Percentiles rank a stretch among this genome's conserved stretches.
These are phyloP conservation scores for Aaosphaeria arxii DNA, from an alignment of 2,329 filamentous ascomycete species.

Conservation along the genomic window DNA sequence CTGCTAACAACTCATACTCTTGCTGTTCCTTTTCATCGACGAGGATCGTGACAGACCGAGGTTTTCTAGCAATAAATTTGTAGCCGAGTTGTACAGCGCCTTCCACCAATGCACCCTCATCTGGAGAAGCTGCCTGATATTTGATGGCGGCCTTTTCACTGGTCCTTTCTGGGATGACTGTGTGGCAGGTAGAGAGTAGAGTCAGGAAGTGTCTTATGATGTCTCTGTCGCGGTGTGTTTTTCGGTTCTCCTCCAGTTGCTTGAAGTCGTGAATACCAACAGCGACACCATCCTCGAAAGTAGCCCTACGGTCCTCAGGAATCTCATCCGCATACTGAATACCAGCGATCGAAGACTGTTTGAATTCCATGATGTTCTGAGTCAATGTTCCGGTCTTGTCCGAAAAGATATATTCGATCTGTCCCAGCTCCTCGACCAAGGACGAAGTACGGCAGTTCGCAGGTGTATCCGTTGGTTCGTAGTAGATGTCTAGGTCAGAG, in stretches of 20 bases:
- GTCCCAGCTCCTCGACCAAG: conserved; percentile 92
- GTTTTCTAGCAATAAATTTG: conserved; percentile 86
- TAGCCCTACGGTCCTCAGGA: conserved; percentile 82
- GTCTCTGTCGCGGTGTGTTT: conserved; percentile 56
- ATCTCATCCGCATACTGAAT: conserved; percentile 92
- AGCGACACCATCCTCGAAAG: conserved; percentile 72
- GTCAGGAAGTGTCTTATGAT: conserved; percentile 81
- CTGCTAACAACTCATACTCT: conserved; percentile 87
- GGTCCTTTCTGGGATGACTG: conserved; percentile 87
- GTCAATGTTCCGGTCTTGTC: conserved; percentile 97
- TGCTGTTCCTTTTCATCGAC: conserved; percentile 63
- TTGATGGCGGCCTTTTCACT: conserved; percentile 84
- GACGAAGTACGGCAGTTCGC: conserved; percentile 95
- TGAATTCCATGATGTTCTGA: conserved; percentile 99
- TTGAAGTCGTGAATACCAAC: conserved; percentile 83
- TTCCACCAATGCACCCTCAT: conserved; percentile 94
- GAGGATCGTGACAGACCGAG: conserved; percentile 79
- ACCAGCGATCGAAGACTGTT: conserved; percentile 87
- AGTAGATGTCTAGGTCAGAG: conserved; percentile 96
- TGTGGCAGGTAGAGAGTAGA: conserved; percentile 87
- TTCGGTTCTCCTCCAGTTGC: conserved; percentile 66
- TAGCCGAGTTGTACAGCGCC: conserved; percentile 85
- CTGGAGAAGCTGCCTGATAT: conserved; percentile 95
- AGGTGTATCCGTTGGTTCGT: conserved; percentile 91
- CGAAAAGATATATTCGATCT: conserved; percentile 98